Percentiles rank a stretch among this genome's conserved stretches.
These are phyloP conservation scores for Ophiostoma quercus DNA, from an alignment of 2,329 filamentous ascomycete species.

Conservation along the genomic window DNA sequence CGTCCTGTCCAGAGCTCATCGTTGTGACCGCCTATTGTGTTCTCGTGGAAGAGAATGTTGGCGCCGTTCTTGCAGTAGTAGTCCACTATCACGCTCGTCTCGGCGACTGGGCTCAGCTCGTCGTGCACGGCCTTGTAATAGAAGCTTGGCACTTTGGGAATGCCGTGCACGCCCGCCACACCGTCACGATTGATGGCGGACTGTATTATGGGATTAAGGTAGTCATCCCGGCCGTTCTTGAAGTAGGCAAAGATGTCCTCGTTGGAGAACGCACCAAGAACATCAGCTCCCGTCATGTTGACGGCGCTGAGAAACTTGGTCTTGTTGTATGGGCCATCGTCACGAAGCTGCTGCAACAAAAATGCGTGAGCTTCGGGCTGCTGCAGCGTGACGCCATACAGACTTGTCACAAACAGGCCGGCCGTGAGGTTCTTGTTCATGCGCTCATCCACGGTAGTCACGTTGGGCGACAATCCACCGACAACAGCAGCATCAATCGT, in stretches of 20 bases:
- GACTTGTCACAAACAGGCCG: background rate
- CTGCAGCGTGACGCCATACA: background rate
- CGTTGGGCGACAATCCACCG: background rate
- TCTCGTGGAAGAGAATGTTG: background rate
- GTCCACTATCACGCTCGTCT: background rate
- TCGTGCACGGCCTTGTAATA: background rate
- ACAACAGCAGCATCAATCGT: background rate
- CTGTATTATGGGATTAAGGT: background rate
- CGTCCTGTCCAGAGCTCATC: background rate
- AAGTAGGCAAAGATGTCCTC: conserved; percentile 41
- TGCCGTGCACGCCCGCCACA: background rate
- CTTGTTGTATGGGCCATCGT: background rate
- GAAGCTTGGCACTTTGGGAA: background rate
- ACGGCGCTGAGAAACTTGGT: conserved; percentile 32
- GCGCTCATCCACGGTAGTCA: background rate
- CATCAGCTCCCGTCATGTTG: conserved; percentile 32
- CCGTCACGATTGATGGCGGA: background rate
- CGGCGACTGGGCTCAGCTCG: background rate
- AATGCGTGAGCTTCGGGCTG: background rate
- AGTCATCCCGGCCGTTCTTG: conserved; percentile 30
- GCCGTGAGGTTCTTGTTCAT: background rate
- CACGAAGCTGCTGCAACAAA: background rate
- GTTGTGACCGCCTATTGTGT: background rate
- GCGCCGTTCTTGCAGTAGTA: background rate
- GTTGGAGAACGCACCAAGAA: conserved; percentile 31